A percentile compares a stretch with the other conserved stretches of the same genome.
Conservation (phyloP, 371 early-diverging fungal species). For the Mucor piriformis region DNA sequence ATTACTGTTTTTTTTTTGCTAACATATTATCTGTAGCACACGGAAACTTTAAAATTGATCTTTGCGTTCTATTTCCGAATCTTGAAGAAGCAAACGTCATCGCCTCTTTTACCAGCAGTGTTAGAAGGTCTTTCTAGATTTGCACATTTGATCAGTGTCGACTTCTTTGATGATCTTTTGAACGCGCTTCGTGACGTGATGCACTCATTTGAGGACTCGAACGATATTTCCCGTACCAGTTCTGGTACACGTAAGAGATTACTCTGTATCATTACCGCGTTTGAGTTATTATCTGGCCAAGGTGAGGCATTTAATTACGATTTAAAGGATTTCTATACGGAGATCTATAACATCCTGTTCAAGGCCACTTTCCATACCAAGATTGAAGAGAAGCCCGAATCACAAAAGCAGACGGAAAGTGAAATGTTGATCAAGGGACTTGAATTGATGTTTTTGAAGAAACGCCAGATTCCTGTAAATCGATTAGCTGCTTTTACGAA, state of each 20-base stretch:
- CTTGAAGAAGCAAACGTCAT: conserved; percentile 80
- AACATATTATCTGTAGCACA: too few relatives aligned
- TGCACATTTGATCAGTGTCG: conserved; percentile 92
- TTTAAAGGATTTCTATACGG: conserved; percentile 80
- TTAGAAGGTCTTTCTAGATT: conserved; percentile 90
- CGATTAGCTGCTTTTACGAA: conserved; percentile 76
- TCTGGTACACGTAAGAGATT: conserved; percentile 67
- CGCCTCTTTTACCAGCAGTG: conserved; percentile 80
- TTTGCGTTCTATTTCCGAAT: conserved; percentile 94
- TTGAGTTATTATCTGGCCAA: conserved; percentile 85
- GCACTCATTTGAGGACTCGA: conserved; percentile 41
- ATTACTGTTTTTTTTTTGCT: too few relatives aligned
- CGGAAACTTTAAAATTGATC: conserved; percentile 89
- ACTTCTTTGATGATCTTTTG: conserved; percentile 91
- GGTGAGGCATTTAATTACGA: conserved; percentile 89
- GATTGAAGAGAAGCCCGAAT: conserved; percentile 55
- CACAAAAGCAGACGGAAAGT: conserved; percentile 63
- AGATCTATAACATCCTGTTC: conserved; percentile 77
- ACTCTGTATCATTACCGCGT: conserved; percentile 86
- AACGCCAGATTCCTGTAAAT: conserved; percentile 73
- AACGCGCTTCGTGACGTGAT: conserved; percentile 81
- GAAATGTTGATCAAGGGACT: conserved; percentile 80
- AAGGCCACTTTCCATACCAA: conserved; percentile 70
- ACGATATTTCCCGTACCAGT: conserved; percentile 40
- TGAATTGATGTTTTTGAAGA: conserved; percentile 81